phyloP scores from a whole-genome alignment of 139 green algal genomes.

The Tetraselmis striata region DNA sequence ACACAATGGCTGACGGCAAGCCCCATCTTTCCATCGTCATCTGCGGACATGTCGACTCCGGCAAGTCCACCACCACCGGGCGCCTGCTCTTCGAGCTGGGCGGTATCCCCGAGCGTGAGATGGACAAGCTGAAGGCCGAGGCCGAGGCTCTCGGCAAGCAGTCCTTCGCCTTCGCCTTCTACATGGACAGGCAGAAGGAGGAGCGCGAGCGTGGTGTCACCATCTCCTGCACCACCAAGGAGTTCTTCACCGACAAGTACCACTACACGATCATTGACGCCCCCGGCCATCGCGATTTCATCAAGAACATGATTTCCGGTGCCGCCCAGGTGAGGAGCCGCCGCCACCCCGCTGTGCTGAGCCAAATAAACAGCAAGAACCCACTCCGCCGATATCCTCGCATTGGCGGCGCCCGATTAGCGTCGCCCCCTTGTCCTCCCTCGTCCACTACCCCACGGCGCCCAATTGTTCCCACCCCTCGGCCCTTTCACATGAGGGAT shows the following conservation, averaged over 20 bases:
- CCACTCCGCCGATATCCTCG: too few species aligned
- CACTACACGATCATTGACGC: slow-evolving; percentile 98
- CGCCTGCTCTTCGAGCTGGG: slow-evolving; percentile 97
- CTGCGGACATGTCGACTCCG: slow-evolving; percentile 88
- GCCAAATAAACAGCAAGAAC: slow-evolving; percentile 32
- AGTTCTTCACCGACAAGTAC: slow-evolving; percentile 98
- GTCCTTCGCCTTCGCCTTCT: slow-evolving; percentile 91
- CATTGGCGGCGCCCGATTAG: too few species aligned
- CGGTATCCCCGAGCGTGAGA: slow-evolving; percentile 96
- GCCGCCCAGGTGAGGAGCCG: slow-evolving; percentile 88
- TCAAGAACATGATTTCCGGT: slow-evolving; percentile 99
- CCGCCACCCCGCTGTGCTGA: slow-evolving; percentile 85
- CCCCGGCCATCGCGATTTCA: slow-evolving; percentile 96
- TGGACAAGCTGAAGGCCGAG: slow-evolving; percentile 94
- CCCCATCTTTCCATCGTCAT: slow-evolving; percentile 54
- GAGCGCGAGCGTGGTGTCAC: slow-evolving; percentile 90
- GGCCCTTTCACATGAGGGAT: too few species aligned
- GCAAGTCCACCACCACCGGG: slow-evolving; percentile 95
- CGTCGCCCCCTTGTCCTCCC: too few species aligned
- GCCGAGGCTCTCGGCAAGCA: slow-evolving; percentile 77
- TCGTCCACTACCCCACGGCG: too few species aligned
- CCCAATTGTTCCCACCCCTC: too few species aligned
- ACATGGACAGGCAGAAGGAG: slow-evolving; percentile 89
- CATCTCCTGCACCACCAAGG: slow-evolving; percentile 96
- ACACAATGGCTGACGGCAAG: neutral